Evolutionary conservation across 176 grass and related monocot genomes (phyloP).

Genomic region (Guadua angustifolia): DNA sequence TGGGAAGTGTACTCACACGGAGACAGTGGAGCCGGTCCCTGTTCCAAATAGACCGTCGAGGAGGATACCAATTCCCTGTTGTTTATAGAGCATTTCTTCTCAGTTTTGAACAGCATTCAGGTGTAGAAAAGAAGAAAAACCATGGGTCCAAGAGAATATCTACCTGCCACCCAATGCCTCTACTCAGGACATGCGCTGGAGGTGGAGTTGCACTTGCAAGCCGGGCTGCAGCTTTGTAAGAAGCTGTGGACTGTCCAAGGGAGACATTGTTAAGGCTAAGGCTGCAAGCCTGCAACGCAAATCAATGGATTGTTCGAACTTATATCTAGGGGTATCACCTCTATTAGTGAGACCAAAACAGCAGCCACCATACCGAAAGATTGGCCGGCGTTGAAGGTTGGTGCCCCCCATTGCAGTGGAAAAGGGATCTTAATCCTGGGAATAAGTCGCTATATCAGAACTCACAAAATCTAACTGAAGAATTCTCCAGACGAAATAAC

Average conservation of each 20-base stretch:
- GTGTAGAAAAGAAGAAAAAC: slow-evolving; percentile 16
- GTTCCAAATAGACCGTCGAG: slow-evolving; percentile 89
- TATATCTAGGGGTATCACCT: slow-evolving; percentile 55
- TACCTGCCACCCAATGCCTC: slow-evolving; percentile 97
- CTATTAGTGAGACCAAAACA: slow-evolving; percentile 88
- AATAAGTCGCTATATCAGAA: slow-evolving; percentile 17
- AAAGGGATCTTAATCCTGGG: slow-evolving; percentile 95
- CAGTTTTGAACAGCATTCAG: slow-evolving; percentile 21
- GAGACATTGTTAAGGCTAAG: slow-evolving; percentile 26
- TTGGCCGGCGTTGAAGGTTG: slow-evolving; percentile 90
- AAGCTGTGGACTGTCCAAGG: slow-evolving; percentile 75
- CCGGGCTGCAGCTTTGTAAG: slow-evolving; percentile 87
- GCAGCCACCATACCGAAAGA: slow-evolving; percentile 98
- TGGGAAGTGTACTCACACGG: slow-evolving; percentile 63
- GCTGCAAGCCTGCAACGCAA: background rate
- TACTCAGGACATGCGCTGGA: slow-evolving; percentile 88
- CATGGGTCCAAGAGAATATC: slow-evolving; percentile 12
- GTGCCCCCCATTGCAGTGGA: slow-evolving; percentile 94
- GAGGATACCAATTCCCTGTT: slow-evolving; percentile 88
- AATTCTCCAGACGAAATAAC: background rate
- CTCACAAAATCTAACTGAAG: background rate
- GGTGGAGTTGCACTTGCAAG: slow-evolving; percentile 93
- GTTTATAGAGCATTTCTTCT: slow-evolving; percentile 29
- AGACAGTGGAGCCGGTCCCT: slow-evolving; percentile 82
- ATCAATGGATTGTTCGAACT: slow-evolving; percentile 11